A percentile compares a stretch with the other conserved stretches of the same genome.
Conservation (phyloP, 495 filamentous ascomycete genomes). For the Darksidea phi region DNA sequence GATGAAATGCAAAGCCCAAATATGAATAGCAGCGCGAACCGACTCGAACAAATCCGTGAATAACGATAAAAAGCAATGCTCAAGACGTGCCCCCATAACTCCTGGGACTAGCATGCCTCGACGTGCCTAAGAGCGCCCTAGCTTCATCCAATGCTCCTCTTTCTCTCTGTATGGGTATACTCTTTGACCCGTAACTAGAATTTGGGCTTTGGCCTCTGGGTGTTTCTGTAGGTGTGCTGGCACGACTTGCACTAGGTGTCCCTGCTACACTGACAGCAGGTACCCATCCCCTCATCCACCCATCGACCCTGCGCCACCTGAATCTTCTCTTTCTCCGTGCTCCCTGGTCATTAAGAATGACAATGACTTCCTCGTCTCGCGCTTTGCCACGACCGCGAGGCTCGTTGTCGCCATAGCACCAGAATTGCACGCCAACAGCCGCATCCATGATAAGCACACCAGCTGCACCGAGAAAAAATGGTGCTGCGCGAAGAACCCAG, state of each 20-base stretch:
- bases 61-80: too few relatives aligned
- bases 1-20: too few relatives aligned
- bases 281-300: slow-evolving; percentile 72
- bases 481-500: slow-evolving; percentile 60
- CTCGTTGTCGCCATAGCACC: slow-evolving; percentile 54
- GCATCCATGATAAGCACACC: slow-evolving; percentile 68
- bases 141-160: slow-evolving; percentile 26
- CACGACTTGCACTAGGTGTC: slow-evolving; percentile 22
- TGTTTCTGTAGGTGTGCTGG: slow-evolving; percentile 15
- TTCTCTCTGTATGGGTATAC: background rate
- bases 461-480: slow-evolving; percentile 71
- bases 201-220: slow-evolving; percentile 23
- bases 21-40: too few relatives aligned
- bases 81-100: slow-evolving; percentile 25
- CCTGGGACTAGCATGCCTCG: slow-evolving; percentile 21
- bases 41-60: too few relatives aligned
- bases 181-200: background rate
- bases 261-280: slow-evolving; percentile 43
- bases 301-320: slow-evolving; percentile 57
- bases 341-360: slow-evolving; percentile 22
- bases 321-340: slow-evolving; percentile 47
- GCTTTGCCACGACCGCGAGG: slow-evolving; percentile 16
- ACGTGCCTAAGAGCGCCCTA: slow-evolving; percentile 29
- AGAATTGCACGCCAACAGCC: slow-evolving; percentile 64
- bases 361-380: slow-evolving; percentile 21